Base-by-base conservation (phyloP, 371 early-diverging fungal genomes). In the Choanephora cucurbitarum region DNA sequence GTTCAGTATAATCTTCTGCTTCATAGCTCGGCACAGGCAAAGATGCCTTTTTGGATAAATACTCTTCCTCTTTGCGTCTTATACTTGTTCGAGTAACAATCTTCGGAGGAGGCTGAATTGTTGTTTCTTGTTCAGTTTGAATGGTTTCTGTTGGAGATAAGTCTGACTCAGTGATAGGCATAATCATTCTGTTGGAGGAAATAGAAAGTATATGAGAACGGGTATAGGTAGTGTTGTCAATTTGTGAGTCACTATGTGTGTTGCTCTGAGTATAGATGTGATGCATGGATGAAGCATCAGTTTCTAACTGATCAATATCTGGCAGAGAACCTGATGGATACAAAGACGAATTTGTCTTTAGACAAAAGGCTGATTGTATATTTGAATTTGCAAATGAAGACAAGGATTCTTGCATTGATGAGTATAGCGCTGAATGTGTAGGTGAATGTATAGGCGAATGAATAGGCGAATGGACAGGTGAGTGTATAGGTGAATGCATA, bases 1-100 rank as follows among this genome's bases (percentile, higher is more conserved):
- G 22, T 2, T 46, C 46, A 17, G 24, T 31, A 40, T 47, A 48
- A 2, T 37, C 11, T 11, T 55, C 56, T 55, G 47, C 42, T 5
- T 32, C 7, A 51, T 51, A 51, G 2, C 7, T 49, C 10, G 19
- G 37, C 34, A 1, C 17, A 22, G 3, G 18, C 11, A 34, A 17
- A 32, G 13, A 49, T 32, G 4, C 9, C 15, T 10, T 22, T 34
- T 11, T 49, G 10, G 28, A 28, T 28, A 28, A 7, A 5, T 3
- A 28, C 28, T 28, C 7, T 28, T 37, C 14, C 7, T 14, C 10
- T 37, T 37, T 11, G 37, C 10, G 10, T 3, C 13, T 2, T 37
- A 11, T 37, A 14, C 11, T 11, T 37, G 37, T 6, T 14, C 7
- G 2, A 2, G 11, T 13, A 37, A 11, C 37, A 7, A 11, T 28